Evolutionary conservation across 2,329 filamentous ascomycete species (phyloP).

Genomic region (Cercospora brassicicola): DNA sequence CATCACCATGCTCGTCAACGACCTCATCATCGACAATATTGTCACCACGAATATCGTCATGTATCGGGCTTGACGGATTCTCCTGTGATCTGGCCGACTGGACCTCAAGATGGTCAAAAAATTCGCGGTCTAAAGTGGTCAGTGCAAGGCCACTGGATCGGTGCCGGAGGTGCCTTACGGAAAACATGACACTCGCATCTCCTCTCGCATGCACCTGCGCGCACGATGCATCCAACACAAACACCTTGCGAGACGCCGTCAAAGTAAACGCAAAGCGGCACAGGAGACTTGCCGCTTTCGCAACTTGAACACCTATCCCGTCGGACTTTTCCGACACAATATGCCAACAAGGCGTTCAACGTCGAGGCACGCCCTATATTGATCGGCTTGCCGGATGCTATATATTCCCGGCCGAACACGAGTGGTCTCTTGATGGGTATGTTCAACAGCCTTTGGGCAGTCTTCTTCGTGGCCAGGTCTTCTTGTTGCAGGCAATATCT

Average conservation of each 20-base stretch:
- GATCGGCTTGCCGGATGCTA: background rate
- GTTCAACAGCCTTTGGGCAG: background rate
- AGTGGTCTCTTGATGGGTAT: background rate
- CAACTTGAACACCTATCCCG: background rate
- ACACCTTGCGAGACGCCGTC: background rate
- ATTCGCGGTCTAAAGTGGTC: background rate
- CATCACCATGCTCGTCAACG: background rate
- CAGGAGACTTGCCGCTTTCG: background rate
- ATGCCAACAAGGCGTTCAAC: background rate
- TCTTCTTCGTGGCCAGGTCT: too few relatives aligned
- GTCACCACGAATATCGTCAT: background rate
- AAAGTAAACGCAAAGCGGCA: background rate
- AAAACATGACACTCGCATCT: background rate
- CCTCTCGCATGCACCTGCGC: background rate
- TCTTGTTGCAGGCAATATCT: background rate
- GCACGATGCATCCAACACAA: background rate
- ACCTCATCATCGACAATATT: background rate
- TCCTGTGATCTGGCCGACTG: background rate
- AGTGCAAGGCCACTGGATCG: too few relatives aligned
- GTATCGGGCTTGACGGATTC: background rate
- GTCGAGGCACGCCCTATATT: background rate
- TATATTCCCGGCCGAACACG: background rate
- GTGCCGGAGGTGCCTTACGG: background rate
- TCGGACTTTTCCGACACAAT: constrained; percentile 2
- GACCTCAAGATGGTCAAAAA: background rate